phyloP scores from a whole-genome alignment of 305 asterid species.

The Solanum hybrid region DNA sequence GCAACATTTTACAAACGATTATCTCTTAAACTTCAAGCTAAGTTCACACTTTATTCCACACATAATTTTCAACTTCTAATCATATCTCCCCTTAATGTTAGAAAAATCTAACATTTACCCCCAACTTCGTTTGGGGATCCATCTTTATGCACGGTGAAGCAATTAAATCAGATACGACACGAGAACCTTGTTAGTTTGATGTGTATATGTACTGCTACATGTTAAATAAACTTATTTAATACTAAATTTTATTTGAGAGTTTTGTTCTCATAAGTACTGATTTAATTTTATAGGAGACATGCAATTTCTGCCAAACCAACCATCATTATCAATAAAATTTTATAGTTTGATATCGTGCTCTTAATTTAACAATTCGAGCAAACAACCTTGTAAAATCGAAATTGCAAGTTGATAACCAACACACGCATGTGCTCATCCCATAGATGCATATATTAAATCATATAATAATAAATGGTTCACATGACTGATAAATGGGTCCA shows the following conservation, averaged over 20 bases:
- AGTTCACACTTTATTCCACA: too few relatives aligned
- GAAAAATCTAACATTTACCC: neutral
- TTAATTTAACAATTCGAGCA: neutral
- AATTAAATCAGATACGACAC: too few relatives aligned
- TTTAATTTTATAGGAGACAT: neutral
- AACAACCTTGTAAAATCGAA: neutral
- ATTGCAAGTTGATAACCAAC: neutral
- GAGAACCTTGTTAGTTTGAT: too few relatives aligned
- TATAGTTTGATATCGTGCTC: neutral
- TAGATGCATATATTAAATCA: neutral
- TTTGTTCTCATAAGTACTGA: neutral
- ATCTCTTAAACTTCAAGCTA: neutral
- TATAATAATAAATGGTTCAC: neutral
- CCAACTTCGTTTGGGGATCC: neutral
- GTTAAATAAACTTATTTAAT: neutral
- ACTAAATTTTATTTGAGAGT: neutral
- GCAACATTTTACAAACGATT: neutral
- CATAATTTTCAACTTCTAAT: neutral
- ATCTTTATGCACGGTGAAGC: neutral
- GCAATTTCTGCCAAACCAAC: neutral
- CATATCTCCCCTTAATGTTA: neutral
- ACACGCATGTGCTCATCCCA: neutral
- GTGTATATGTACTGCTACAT: too few relatives aligned
- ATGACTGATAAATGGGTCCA: neutral
- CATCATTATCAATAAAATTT: neutral